Evolutionary conservation across 257 asterid genomes (phyloP), one percentile per base, ranked within the genome.

Genomic region (Gentiana macrophylla): DNA sequence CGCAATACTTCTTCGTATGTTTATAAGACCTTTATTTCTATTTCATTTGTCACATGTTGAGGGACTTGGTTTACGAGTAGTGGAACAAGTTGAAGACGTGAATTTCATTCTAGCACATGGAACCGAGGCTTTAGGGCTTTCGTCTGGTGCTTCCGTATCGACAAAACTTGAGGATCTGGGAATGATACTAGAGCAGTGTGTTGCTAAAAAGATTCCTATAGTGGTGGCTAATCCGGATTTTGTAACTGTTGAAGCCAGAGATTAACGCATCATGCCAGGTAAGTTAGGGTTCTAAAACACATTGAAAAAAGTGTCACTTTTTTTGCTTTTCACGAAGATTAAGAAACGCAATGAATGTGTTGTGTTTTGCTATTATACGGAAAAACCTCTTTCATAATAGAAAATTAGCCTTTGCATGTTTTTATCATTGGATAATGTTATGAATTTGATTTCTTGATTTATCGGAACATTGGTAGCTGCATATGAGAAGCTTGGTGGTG

Each of bases 141-240:
- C 95, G 57, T 79, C 87, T 65, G 95, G 98, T 57, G 80, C 79
- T 56, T 75, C 90, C 57, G 63, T 75, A 35, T 80, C 92, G 60
- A 78, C 59, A 84, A 61, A 69, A 55, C 79, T 87, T 35, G 89
- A 82, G 57, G 89, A 87, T 69, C 89, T 91, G 70, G 84, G 82
- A 15, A 78, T 70, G 66, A 65, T 87, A 66, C 73, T 91, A 68
- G 84, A 75, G 77, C 77, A 70, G 64, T 91, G 95, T 73, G 92
- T 80, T 57, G 84, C 77, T 55, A 91, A 80, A 15, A 73, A 53
- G 74, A 84, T 91, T 53, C 96, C 96, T 35, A 80, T 87, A 96
- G 88, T 87, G 9, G 98, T 91, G 38, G 98, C 98, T 9, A 91
- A 91, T 79, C 98, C 98, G 64, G 98, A 91, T 82, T 87, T 84